Percentiles rank a stretch among this genome's conserved stretches.
Evolutionary conservation across 306 rosid genomes (phyloP).

Genomic region (Mucuna pruriens): DNA sequence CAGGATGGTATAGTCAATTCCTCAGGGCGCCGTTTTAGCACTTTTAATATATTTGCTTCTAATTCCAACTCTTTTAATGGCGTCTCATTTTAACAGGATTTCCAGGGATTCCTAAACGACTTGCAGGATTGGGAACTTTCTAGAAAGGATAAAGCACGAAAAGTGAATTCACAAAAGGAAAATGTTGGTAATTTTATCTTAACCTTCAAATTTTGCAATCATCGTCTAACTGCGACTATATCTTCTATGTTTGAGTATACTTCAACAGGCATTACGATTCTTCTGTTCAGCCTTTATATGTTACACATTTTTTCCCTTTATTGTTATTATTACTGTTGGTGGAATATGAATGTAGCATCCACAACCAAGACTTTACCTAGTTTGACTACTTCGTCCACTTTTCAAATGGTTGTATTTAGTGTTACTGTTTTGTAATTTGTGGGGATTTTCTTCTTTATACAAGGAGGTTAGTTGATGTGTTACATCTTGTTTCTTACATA

Average conservation of each 20-base stretch:
- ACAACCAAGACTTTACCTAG: background rate
- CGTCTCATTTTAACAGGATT: slow-evolving; percentile 58
- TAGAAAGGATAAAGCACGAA: slow-evolving; percentile 61
- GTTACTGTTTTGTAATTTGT: background rate
- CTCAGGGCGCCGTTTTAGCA: slow-evolving; percentile 3
- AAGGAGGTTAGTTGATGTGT: background rate
- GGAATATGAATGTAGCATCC: slow-evolving; percentile 7
- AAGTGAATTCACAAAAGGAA: slow-evolving; percentile 53
- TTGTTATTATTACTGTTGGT: background rate
- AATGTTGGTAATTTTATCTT: slow-evolving; percentile 54
- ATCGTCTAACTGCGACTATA: background rate
- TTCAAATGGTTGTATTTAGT: slow-evolving; percentile 4
- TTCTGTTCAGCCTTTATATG: background rate
- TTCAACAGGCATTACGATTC: background rate
- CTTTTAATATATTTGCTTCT: background rate
- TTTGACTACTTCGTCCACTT: background rate
- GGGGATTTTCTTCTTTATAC: background rate
- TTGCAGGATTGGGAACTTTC: slow-evolving; percentile 98
- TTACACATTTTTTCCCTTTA: background rate
- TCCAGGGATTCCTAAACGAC: slow-evolving; percentile 91
- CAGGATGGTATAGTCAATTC: slow-evolving; percentile 29
- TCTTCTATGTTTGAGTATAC: background rate
- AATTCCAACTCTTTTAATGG: background rate
- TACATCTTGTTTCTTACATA: background rate
- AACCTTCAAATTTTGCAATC: background rate